Evolutionary conservation across 2,329 filamentous ascomycete species (phyloP).

Genomic region (Seiridium unicorne): DNA sequence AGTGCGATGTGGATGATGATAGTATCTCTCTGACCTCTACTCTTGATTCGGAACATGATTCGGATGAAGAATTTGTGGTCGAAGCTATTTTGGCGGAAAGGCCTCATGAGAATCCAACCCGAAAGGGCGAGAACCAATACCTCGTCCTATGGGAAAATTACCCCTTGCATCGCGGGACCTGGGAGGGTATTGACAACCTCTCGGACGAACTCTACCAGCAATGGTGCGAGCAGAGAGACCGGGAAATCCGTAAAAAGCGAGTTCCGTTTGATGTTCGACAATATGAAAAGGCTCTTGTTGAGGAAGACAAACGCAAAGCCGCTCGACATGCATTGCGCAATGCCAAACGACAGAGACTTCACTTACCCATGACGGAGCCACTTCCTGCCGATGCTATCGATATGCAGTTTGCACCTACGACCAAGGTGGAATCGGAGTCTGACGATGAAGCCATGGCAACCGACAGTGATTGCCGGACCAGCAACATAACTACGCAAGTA

Average conservation of each 20-base stretch:
- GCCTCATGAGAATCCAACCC: conserved; percentile 20
- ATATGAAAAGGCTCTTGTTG: conserved; percentile 32
- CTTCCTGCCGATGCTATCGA: conserved; percentile 13
- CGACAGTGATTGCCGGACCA: neutral
- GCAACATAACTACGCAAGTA: too few species aligned
- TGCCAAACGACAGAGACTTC: conserved; percentile 36
- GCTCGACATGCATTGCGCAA: conserved; percentile 43
- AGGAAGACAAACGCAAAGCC: conserved; percentile 25
- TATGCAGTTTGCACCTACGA: conserved; percentile 5
- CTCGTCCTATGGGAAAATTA: conserved; percentile 67
- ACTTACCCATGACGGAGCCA: conserved; percentile 25
- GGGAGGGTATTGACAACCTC: conserved; percentile 50
- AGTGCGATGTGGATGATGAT: conserved; percentile 40
- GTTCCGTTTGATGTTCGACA: conserved; percentile 35
- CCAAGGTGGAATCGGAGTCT: conserved; percentile 12
- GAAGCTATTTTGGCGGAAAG: conserved; percentile 52
- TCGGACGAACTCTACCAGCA: conserved; percentile 32
- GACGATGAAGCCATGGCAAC: conserved; percentile 27
- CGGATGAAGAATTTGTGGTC: conserved; percentile 50
- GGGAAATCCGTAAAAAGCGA: conserved; percentile 28
- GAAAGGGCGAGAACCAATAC: conserved; percentile 39
- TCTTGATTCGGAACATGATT: conserved; percentile 25
- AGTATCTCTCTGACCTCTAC: conserved; percentile 58
- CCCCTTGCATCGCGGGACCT: conserved; percentile 52
- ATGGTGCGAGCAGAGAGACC: conserved; percentile 43